Evolutionary conservation across 495 filamentous ascomycete species (phyloP).

Genomic region (Echria macrotheca): DNA sequence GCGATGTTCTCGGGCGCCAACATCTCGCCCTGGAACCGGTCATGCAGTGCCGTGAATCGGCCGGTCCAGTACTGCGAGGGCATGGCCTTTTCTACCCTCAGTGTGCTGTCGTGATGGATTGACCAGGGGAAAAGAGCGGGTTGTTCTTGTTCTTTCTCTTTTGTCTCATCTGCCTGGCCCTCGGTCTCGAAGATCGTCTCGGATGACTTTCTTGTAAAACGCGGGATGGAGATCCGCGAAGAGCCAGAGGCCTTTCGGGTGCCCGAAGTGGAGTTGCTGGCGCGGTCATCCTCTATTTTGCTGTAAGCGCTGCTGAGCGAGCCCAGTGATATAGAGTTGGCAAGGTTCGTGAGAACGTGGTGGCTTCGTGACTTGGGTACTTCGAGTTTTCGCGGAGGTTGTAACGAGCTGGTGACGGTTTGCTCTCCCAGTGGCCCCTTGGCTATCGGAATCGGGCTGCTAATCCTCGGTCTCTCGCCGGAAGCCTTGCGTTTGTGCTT

Average conservation of each 20-base stretch:
- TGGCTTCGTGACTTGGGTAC: slow-evolving; percentile 35
- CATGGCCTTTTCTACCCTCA: too few relatives aligned
- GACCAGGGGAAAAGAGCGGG: background rate
- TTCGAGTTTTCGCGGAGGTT: slow-evolving; percentile 7
- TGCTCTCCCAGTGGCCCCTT: background rate
- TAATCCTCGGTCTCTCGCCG: background rate
- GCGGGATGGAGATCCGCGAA: slow-evolving; percentile 8
- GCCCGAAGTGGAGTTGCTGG: background rate
- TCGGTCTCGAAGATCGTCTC: background rate
- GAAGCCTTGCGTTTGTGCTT: background rate
- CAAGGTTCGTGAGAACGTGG: slow-evolving; percentile 34
- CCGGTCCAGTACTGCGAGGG: slow-evolving; percentile 49
- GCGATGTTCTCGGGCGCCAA: slow-evolving; percentile 26
- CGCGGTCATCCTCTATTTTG: slow-evolving; percentile 21
- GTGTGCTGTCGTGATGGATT: too few relatives aligned
- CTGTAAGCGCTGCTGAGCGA: slow-evolving; percentile 19
- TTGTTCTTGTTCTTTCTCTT: background rate
- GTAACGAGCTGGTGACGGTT: background rate
- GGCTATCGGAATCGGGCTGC: background rate
- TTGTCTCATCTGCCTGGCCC: background rate
- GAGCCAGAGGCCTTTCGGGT: background rate
- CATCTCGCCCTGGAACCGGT: slow-evolving; percentile 46
- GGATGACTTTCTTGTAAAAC: slow-evolving; percentile 3
- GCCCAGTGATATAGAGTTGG: slow-evolving; percentile 32
- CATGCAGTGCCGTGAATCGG: slow-evolving; percentile 49